These are phyloP conservation scores for Tuber calosporum DNA, from an alignment of 495 filamentous ascomycete species.

Conservation along the genomic window DNA sequence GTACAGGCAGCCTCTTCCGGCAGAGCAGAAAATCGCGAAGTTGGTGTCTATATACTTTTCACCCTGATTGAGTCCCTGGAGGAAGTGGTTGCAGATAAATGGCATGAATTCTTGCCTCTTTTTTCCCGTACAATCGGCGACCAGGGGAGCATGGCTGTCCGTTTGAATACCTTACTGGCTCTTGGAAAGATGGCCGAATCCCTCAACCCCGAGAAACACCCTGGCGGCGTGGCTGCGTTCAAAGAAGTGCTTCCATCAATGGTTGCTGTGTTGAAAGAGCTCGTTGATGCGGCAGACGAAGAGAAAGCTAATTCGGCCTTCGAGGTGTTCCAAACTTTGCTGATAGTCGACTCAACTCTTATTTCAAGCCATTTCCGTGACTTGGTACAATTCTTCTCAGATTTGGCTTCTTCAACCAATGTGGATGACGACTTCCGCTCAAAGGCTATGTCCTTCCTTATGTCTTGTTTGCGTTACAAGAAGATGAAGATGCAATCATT, in stretches of 20 bases:
- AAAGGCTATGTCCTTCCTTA: constrained; percentile 87
- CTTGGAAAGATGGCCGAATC: constrained; percentile 81
- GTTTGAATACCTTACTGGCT: constrained; percentile 91
- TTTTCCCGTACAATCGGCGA: constrained; percentile 85
- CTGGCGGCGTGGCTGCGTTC: constrained; percentile 61
- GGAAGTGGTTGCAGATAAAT: constrained; percentile 67
- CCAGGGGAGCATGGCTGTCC: constrained; percentile 80
- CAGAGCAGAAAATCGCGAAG: constrained; percentile 72
- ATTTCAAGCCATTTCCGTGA: constrained; percentile 81
- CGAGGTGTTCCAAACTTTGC: constrained; percentile 93
- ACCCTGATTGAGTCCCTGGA: constrained; percentile 81
- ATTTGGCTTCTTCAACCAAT: constrained; percentile 65
- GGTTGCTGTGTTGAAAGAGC: constrained; percentile 79
- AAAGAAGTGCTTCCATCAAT: constrained; percentile 74
- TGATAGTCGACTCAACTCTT: constrained; percentile 80
- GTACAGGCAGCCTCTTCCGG: constrained; percentile 62
- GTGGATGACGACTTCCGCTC: constrained; percentile 75
- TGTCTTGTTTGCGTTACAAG: constrained; percentile 82
- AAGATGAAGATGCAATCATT: constrained; percentile 94
- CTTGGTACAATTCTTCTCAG: constrained; percentile 87
- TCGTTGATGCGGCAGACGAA: constrained; percentile 70
- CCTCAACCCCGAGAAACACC: constrained; percentile 76
- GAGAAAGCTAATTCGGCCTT: constrained; percentile 82
- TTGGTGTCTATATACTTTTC: constrained; percentile 86
- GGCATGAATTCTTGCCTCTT: constrained; percentile 68